phyloP scores from a whole-genome alignment of 1,139 yeast species.

The Yamadazyma epiphylla region DNA sequence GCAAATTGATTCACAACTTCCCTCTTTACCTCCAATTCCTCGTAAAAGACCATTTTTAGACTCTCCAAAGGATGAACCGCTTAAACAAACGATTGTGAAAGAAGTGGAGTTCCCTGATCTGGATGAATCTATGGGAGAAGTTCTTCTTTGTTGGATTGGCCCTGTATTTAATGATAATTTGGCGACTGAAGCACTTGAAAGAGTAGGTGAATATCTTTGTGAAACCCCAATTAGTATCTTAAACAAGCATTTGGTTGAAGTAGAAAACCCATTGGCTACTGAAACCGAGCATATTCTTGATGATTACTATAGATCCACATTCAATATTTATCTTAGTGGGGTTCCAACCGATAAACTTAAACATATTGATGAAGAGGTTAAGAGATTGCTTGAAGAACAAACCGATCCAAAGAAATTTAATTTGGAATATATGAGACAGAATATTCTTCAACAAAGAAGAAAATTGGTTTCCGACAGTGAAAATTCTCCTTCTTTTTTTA shows the following conservation, averaged over 20 bases:
- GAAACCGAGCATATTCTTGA: conserved; percentile 67
- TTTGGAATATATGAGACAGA: conserved; percentile 58
- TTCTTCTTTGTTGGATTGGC: conserved; percentile 78
- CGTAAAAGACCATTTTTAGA: conserved; percentile 78
- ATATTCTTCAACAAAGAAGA: conserved; percentile 62
- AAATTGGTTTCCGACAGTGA: conserved; percentile 65
- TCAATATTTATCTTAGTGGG: conserved; percentile 61
- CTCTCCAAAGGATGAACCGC: conserved; percentile 46
- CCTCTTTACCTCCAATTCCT: conserved; percentile 32
- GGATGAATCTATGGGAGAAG: conserved; percentile 82
- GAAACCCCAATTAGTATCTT: conserved; percentile 70
- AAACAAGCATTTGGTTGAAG: conserved; percentile 68
- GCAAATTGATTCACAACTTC: conserved; percentile 59
- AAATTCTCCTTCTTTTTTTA: conserved; percentile 56
- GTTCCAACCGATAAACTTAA: conserved; percentile 68
- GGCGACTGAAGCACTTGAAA: conserved; percentile 63
- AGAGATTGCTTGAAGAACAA: conserved; percentile 51
- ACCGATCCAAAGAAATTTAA: conserved; percentile 51
- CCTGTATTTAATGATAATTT: conserved; percentile 56
- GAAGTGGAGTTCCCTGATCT: conserved; percentile 80
- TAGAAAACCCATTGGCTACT: conserved; percentile 79
- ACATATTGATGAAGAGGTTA: conserved; percentile 49
- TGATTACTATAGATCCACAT: conserved; percentile 57
- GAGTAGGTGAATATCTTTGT: conserved; percentile 72
- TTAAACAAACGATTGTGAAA: conserved; percentile 38